Evolutionary conservation across 2,329 filamentous ascomycete genomes (phyloP).

Genomic region (Sporothrix mexicana): DNA sequence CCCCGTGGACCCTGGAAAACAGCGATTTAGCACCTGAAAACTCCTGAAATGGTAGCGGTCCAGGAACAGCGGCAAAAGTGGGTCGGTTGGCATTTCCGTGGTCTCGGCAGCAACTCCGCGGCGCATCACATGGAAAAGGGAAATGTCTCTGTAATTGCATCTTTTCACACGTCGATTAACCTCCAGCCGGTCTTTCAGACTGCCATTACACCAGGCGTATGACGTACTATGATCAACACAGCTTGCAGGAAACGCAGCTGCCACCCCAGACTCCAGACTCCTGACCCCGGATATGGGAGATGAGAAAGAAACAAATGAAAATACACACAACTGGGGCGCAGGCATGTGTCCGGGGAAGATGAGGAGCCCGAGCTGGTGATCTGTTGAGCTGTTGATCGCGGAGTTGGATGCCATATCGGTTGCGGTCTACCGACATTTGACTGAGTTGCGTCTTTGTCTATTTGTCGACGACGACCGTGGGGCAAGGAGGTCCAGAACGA

Average conservation of each 20-base stretch:
- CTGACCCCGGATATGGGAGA: neutral
- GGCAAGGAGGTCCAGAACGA: neutral
- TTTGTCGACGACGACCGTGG: neutral
- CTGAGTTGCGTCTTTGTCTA: neutral
- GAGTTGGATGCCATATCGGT: neutral
- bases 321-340: neutral
- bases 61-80: neutral
- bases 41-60: neutral
- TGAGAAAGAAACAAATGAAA: neutral
- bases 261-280: neutral
- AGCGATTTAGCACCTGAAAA: neutral
- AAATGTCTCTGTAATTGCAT: neutral
- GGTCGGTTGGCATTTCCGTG: conserved; percentile 4
- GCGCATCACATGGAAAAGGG: neutral
- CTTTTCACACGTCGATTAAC: no score
- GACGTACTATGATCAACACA: neutral
- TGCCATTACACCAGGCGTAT: neutral
- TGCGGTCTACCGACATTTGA: neutral
- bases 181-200: neutral
- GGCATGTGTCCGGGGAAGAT: neutral
- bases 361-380: no score
- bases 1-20: neutral
- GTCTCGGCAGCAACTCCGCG: conserved; percentile 4
- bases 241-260: neutral
- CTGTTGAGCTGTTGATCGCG: neutral